phyloP scores from a whole-genome alignment of 306 rosid species.

The Prunus campanulata region DNA sequence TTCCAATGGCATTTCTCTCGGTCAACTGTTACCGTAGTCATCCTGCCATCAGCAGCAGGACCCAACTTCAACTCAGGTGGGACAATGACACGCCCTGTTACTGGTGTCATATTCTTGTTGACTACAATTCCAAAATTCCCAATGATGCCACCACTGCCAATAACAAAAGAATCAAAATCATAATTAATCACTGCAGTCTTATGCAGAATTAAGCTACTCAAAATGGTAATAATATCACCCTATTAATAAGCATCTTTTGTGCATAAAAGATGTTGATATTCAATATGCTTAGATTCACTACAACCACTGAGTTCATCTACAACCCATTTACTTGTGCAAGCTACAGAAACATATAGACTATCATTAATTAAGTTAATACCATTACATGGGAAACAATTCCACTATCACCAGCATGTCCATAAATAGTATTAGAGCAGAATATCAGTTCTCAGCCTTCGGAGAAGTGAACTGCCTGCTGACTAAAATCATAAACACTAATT shows the following conservation, averaged over 20 bases:
- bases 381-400: background rate
- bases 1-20: constrained; percentile 70
- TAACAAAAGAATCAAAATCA: background rate
- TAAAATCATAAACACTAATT: background rate
- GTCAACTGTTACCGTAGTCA: constrained; percentile 40
- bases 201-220: background rate
- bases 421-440: background rate
- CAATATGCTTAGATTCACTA: background rate
- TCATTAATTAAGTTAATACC: background rate
- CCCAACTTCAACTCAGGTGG: constrained; percentile 70
- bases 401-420: background rate
- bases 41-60: constrained; percentile 42
- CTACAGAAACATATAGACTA: background rate
- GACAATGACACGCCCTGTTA: constrained; percentile 57
- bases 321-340: background rate
- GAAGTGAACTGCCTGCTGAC: background rate
- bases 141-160: constrained; percentile 52
- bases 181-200: background rate
- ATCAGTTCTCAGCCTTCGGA: background rate
- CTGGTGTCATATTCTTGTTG: constrained; percentile 47
- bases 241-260: background rate
- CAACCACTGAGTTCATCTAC: background rate
- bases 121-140: constrained; percentile 63
- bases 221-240: background rate
- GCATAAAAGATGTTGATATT: background rate